Percentiles rank a stretch among this genome's conserved stretches.
Conservation (phyloP, 768 basidiomycete genomes). For the Leccinum broughii region DNA sequence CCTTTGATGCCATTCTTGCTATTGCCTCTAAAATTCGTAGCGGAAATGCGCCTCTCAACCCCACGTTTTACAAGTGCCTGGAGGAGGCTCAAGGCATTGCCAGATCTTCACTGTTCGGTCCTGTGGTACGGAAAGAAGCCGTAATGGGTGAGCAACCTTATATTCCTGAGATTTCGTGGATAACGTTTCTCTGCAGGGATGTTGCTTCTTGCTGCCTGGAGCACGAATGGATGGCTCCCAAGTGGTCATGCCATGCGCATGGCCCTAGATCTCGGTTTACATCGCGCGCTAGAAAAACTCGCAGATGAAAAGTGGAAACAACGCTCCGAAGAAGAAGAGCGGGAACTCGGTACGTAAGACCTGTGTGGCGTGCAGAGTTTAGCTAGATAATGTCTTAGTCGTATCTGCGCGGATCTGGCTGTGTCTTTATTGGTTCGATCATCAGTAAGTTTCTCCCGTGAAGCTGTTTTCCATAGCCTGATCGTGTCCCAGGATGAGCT, state of each 20-base stretch:
- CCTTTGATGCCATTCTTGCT: slow-evolving; percentile 90
- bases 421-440: slow-evolving; percentile 95
- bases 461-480: slow-evolving; percentile 3
- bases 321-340: slow-evolving; percentile 77
- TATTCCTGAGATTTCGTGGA: slow-evolving; percentile 6
- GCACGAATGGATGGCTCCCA: slow-evolving; percentile 92
- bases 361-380: neutral
- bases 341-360: slow-evolving; percentile 67
- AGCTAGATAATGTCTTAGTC: slow-evolving; percentile 45
- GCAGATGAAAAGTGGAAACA: slow-evolving; percentile 68
- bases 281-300: slow-evolving; percentile 89
- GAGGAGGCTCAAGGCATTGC: slow-evolving; percentile 97
- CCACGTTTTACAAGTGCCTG: slow-evolving; percentile 86
- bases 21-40: slow-evolving; percentile 91
- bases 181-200: slow-evolving; percentile 55
- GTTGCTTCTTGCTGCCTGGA: slow-evolving; percentile 91
- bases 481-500: slow-evolving; percentile 65
- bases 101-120: slow-evolving; percentile 89
- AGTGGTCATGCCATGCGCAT: slow-evolving; percentile 96
- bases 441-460: slow-evolving; percentile 62
- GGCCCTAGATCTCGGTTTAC: slow-evolving; percentile 91
- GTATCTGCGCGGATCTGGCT: slow-evolving; percentile 94
- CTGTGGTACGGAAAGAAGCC: slow-evolving; percentile 91
- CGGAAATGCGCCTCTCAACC: slow-evolving; percentile 81
- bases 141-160: slow-evolving; percentile 67